phyloP scores from a whole-genome alignment of 495 filamentous ascomycete species.

The Choiromyces venosus region DNA sequence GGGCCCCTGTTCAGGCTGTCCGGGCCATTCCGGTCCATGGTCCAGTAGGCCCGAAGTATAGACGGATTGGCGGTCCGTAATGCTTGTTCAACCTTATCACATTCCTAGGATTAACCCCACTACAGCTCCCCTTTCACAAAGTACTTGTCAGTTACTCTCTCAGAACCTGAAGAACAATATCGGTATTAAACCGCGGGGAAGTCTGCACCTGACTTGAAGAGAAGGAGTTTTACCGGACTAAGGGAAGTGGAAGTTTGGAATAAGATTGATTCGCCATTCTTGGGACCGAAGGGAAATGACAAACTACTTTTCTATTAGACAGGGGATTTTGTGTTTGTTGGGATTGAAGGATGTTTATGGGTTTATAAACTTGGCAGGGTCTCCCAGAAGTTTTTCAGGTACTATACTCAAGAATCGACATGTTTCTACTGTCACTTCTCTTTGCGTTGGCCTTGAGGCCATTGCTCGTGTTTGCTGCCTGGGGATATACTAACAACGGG shows the following conservation, averaged over 20 bases:
- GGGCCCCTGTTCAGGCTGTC: neutral
- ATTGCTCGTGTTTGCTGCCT: constrained; percentile 23
- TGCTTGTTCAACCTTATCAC: neutral
- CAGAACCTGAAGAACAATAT: neutral
- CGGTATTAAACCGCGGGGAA: neutral
- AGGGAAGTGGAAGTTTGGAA: neutral
- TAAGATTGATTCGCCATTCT: neutral
- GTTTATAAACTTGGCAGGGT: neutral
- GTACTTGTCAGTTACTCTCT: neutral
- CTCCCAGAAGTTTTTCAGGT: neutral
- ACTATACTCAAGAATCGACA: neutral
- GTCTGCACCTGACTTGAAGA: neutral
- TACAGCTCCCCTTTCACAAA: neutral
- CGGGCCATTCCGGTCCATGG: neutral
- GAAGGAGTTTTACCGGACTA: neutral
- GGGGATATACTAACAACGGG: constrained; percentile 23
- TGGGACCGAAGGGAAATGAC: neutral
- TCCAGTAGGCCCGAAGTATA: neutral
- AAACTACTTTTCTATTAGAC: neutral
- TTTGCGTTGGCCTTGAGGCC: constrained; percentile 17
- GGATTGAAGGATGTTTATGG: neutral
- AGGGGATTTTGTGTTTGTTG: neutral
- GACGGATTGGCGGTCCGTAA: neutral
- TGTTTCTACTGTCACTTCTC: constrained; percentile 17
- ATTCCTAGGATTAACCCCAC: neutral